These are phyloP conservation scores for Suillus alpinus DNA, from an alignment of 768 basidiomycete genomes.

Conservation along the genomic window DNA sequence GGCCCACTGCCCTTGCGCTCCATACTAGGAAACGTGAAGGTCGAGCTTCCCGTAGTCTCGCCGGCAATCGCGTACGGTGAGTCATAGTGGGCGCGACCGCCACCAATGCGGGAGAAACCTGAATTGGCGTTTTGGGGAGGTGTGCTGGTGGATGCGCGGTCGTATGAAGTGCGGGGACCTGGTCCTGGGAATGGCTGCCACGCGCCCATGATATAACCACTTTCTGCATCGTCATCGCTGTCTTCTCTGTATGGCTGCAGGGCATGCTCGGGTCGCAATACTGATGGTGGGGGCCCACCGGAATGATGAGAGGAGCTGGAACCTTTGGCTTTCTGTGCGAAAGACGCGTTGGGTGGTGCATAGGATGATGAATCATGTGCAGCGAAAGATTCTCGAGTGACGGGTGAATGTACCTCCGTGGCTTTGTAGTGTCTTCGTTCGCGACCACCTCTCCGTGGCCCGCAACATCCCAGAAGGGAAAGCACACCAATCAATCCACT, in stretches of 20 bases:
- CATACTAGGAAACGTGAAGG: conserved; percentile 65
- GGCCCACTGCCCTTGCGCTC: conserved; percentile 37
- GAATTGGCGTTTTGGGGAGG: conserved; percentile 36
- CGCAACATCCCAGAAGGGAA: conserved; percentile 65
- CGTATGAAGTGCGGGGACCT: conserved; percentile 19
- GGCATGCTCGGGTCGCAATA: conserved; percentile 78
- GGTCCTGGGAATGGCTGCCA: conserved; percentile 74
- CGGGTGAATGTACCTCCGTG: conserved; percentile 18
- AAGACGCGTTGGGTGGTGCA: conserved; percentile 38
- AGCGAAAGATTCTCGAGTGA: conserved; percentile 22
- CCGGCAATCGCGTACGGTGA: conserved; percentile 77
- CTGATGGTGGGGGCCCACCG: conserved; percentile 59
- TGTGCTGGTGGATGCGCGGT: conserved; percentile 26
- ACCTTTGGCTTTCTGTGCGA: conserved; percentile 26
- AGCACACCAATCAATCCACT: conserved; percentile 87
- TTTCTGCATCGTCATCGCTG: conserved; percentile 66
- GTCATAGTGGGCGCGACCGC: conserved; percentile 83
- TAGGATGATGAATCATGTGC: conserved; percentile 48
- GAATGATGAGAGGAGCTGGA: conserved; percentile 39
- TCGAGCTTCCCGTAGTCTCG: conserved; percentile 40
- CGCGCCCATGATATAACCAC: conserved; percentile 90
- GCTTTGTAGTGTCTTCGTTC: conserved; percentile 23
- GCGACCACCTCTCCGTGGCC: conserved; percentile 40
- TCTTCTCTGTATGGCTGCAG: conserved; percentile 74
- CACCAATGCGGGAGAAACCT: conserved; percentile 85